Evolutionary conservation across 768 basidiomycete genomes (phyloP), one percentile per base, ranked within the genome.

Genomic region (Clitopilus passeckerianus): DNA sequence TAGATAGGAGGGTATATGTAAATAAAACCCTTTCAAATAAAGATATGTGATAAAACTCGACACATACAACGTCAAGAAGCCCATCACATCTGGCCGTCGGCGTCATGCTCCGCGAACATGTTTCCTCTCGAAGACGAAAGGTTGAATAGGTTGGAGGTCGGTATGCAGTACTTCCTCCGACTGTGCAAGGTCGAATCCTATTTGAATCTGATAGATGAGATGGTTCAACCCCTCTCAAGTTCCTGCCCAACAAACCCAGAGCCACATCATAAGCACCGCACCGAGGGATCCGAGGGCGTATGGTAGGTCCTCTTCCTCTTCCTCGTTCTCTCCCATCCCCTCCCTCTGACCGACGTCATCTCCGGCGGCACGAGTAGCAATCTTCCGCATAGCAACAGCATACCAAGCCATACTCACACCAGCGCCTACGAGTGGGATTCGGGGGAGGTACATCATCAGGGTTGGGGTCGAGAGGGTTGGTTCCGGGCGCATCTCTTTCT

Each of bases 331-430:
- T 10, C 54, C 34, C 18, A 46, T 9, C 9, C 18, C 44, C 44
- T 18, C 44, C 6, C 9, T 46, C 10, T 9, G 9, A 9, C 8
- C n/a, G 9, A 46, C 6, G 18, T 20, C 44, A 50, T 22, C 22
- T 50, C 3, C 46, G 9, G 1, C 18, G 10, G 2, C 46, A 50
- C 30, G 33, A 33, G 12, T 57, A 56, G 86, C 78, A 30, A 89
- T 66, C 27, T 72, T 69, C 58, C 85, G 77, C 68, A 94, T 83
- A 62, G 75, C 74, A 18, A 88, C 74, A 16, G 70, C 68, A 70
- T 92, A 89, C 90, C 90, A 92, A 4, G 88, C 83, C 70, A 85
- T 74, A 18, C 70, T 72, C 8, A 80, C 69, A 0, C 88, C 83
- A 0, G 87, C 89, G 0, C 91, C 90, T 14, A 92, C 67, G 5